Conservation (phyloP, 169 alveolate species). For the Eimeria nieschulzi region DNA sequence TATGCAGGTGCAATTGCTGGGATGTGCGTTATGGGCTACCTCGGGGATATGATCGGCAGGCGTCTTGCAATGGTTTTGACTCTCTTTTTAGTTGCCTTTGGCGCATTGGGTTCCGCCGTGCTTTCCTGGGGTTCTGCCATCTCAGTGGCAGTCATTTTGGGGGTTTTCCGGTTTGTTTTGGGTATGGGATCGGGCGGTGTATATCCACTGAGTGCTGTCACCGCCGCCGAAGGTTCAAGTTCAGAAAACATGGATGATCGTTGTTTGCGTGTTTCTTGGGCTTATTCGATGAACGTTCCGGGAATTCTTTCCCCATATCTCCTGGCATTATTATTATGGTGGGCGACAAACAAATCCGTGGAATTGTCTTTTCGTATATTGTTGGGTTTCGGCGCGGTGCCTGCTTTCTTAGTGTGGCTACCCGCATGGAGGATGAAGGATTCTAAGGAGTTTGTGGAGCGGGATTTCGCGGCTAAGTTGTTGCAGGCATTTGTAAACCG, state of each 20-base stretch:
- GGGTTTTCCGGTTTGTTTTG: conserved; percentile 38
- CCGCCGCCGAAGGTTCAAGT: conserved; percentile 63
- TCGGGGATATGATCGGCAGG: conserved; percentile 61
- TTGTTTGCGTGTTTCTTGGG: conserved; percentile 66
- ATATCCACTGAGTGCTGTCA: conserved; percentile 59
- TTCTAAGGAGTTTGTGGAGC: neutral
- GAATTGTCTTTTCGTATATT: conserved; percentile 46
- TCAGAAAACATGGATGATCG: conserved; percentile 15
- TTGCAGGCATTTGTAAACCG: conserved; percentile 22
- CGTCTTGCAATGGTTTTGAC: conserved; percentile 54
- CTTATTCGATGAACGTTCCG: conserved; percentile 69
- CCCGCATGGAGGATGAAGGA: conserved; percentile 63
- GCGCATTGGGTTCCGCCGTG: conserved; percentile 39
- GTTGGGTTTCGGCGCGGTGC: conserved; percentile 60
- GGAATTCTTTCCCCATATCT: conserved; percentile 59
- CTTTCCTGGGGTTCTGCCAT: conserved; percentile 52
- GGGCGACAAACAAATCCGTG: neutral
- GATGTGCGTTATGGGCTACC: conserved; percentile 65
- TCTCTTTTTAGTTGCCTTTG: conserved; percentile 16
- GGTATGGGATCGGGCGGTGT: conserved; percentile 72
- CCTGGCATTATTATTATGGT: conserved; percentile 37
- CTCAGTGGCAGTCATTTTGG: conserved; percentile 28
- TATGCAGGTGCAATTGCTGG: conserved; percentile 71
- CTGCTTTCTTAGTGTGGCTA: conserved; percentile 60
- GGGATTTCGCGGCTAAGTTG: conserved; percentile 19